phyloP scores from a whole-genome alignment of 257 asterid species.

The Scutellaria minor region DNA sequence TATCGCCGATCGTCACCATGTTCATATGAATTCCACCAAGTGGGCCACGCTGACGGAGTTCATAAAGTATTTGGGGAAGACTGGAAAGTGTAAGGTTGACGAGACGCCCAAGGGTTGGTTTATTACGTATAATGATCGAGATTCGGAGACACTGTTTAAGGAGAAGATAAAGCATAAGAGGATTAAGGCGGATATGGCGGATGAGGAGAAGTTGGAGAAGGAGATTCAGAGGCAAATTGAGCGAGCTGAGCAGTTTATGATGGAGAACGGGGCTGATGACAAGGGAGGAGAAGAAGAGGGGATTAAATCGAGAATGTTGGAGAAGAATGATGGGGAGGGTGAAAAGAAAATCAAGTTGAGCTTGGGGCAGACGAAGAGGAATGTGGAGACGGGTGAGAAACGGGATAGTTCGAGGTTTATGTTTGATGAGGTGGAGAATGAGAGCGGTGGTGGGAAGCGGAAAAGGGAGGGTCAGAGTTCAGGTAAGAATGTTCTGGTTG shows the following conservation, averaged over 20 bases:
- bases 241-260: conserved; percentile 71
- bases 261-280: conserved; percentile 24
- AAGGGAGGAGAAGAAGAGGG: conserved; percentile 40
- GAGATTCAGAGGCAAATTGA: conserved; percentile 85
- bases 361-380: conserved; percentile 56
- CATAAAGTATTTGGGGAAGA: conserved; percentile 76
- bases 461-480: conserved; percentile 40
- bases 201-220: conserved; percentile 90
- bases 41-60: conserved; percentile 95
- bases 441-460: conserved; percentile 48
- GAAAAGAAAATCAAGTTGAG: conserved; percentile 68
- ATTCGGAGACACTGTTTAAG: conserved; percentile 87
- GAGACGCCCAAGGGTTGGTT: conserved; percentile 97
- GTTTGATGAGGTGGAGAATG: conserved; percentile 63
- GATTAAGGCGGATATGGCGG: conserved; percentile 74
- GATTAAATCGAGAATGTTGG: conserved; percentile 46
- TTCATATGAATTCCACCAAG: conserved; percentile 89
- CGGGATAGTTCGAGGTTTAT: conserved; percentile 53
- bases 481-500: conserved; percentile 64
- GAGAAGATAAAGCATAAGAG: conserved; percentile 92
- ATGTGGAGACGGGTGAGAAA: conserved; percentile 41
- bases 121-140: conserved; percentile 86
- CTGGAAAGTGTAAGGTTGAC: conserved; percentile 89
- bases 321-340: conserved; percentile 60
- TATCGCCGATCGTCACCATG: conserved; percentile 76